Evolutionary conservation across 306 rosid genomes (phyloP), one percentile per base, ranked within the genome.

Genomic region (Elaeagnus macrophylla): DNA sequence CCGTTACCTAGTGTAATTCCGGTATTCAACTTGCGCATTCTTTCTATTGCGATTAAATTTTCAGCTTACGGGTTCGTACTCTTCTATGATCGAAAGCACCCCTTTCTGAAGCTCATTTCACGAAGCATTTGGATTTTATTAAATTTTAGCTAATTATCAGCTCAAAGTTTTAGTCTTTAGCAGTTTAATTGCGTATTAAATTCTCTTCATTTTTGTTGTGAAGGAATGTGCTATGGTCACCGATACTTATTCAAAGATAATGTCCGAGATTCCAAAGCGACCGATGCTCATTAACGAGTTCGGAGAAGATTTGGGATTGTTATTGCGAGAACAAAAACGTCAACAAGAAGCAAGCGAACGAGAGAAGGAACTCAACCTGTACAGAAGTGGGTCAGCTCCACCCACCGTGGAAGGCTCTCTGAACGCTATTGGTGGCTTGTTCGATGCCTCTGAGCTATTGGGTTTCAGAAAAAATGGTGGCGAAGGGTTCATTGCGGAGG

Each of bases 311-410:
- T 76, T 88, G 63, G 76, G 76, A 48, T 47, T 55, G 72, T 36
- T 82, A 79, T 78, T 72, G 20, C 69, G 80, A 32, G 80, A 78
- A 37, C 80, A 75, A 49, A 70, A 80, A 70, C 75, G 68, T 19
- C 81, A 66, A 13, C 79, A 66, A 11, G 93, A 79, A 41, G 47
- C 46, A 53, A 71, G 58, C 60, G 94, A 79, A 6, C 62, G 80
- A 18, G 93, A 81, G 69, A 73, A 79, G 61, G 97, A 89, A 17
- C 81, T 85, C 12, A 79, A 66, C 46, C 69, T 67, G 72, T 70
- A 81, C 56, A 64, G 97, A 39, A 86, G 97, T 69, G 97, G 97
- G 60, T 89, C 97, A 32, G 95, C 97, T 9, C 97, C 97, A 1
- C 97, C 95, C 3, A 86, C 95, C 7, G 88, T 89, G 1, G 97